Evolutionary conservation across 2,329 filamentous ascomycete genomes (phyloP), one percentile per base, ranked within the genome.

Genomic region (Fusarium tupiense): DNA sequence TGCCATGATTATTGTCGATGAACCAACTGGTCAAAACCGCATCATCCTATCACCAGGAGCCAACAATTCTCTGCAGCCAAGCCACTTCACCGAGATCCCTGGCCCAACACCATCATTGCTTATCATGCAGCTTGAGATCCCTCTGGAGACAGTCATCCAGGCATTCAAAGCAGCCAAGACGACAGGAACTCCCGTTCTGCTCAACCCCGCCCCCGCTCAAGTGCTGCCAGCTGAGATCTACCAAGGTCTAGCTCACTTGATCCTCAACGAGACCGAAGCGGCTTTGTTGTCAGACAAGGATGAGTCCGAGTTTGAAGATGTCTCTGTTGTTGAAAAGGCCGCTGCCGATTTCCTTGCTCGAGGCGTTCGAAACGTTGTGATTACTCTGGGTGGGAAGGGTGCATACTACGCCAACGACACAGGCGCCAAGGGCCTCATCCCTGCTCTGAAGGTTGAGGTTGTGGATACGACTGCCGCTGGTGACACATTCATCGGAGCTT

Each of bases 391-490:
- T 1, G 89, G 90, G 1, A 89, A 92, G 65, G 95, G 95, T 19
- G 92, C 92, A 22, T 94, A 90, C 81, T 94, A 89, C 79, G 85
- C 87, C 64, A 88, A 86, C 22, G 82, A 73, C 33, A 75, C 67
- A 2, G 83, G 81, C 19, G 77, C 75, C 40, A 85, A 85, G 59
- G 87, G 85, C 1, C 78, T 91, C 69, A 82, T 95, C 5, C 81
- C 85, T 2, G 94, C 93, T 0, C 86, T 89, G 69, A 92, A 93
- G 81, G 92, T 94, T 10, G 83, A 82, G 9, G 96, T 98, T 2
- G 90, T 98, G 6, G 96, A 98, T 81, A 98, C 96, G 2, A 98
- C 96, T 9, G 96, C 93, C 2, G 96, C 96, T 8, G 96, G 96
- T 0, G 96, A 98, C 82, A 98, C 96, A 0, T 98, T 98, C 83